Evolutionary conservation across 352 stramenopile genomes (phyloP).

Genomic region (Nothophytophthora sp.): DNA sequence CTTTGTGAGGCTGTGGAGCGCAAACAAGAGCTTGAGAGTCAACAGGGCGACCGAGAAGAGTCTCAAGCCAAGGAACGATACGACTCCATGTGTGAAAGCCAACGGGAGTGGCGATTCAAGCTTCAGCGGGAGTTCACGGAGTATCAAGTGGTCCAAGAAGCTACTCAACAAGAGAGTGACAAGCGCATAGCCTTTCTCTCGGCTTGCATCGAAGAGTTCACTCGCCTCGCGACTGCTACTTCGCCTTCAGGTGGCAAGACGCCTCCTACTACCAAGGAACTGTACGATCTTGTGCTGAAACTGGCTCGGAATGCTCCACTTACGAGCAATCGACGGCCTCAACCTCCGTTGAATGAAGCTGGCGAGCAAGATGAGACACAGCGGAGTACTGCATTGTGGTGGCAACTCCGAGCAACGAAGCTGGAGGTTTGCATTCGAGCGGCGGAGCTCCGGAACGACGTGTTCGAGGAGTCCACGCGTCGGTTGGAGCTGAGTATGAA

Average conservation of each 20-base stretch:
- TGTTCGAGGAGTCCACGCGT: constrained; percentile 45
- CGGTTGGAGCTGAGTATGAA: constrained; percentile 43
- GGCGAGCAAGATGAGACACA: background rate
- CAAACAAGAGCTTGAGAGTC: constrained; percentile 13
- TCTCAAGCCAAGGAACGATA: constrained; percentile 14
- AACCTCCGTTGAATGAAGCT: background rate
- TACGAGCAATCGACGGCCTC: background rate
- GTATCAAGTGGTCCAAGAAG: constrained; percentile 18
- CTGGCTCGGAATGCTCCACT: constrained; percentile 21
- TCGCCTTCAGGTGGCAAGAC: constrained; percentile 2
- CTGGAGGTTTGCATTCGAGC: constrained; percentile 41
- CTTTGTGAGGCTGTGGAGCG: constrained; percentile 20
- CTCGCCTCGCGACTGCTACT: constrained; percentile 24
- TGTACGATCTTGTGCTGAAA: constrained; percentile 42
- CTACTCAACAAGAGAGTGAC: constrained; percentile 32
- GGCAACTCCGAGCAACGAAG: constrained; percentile 31
- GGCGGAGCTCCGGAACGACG: constrained; percentile 38
- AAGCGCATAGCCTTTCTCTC: constrained; percentile 46
- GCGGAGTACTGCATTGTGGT: constrained; percentile 17
- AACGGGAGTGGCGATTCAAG: constrained; percentile 13
- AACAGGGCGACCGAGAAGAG: constrained; percentile 14
- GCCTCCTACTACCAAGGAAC: constrained; percentile 26
- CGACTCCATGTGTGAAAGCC: background rate
- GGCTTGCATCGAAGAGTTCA: constrained; percentile 43
- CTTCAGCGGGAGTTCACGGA: constrained; percentile 40